Percentiles rank a stretch among this genome's conserved stretches.
Evolutionary conservation across 208 protist species (phyloP).

Genomic region (Porcisia hertigi): DNA sequence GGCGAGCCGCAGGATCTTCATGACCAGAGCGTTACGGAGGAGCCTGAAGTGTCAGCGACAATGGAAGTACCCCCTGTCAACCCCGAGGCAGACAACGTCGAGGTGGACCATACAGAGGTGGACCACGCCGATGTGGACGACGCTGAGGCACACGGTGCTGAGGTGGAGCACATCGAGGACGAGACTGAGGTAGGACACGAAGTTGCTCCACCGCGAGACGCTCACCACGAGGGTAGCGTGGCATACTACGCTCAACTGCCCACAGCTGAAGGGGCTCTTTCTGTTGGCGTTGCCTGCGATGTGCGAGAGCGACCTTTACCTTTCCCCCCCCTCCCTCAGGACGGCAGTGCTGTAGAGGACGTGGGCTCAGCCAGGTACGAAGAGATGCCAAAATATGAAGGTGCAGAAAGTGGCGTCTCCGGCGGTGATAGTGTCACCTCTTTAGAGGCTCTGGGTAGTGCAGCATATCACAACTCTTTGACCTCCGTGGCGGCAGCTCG

Average conservation of each 20-base stretch:
- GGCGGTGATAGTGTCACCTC: background rate
- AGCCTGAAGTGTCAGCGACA: constrained; percentile 5
- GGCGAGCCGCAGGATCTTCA: background rate
- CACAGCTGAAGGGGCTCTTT: constrained; percentile 25
- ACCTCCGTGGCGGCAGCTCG: constrained; percentile 9
- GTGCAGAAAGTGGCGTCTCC: background rate
- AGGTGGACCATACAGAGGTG: background rate
- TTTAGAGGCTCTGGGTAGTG: background rate
- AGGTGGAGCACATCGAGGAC: constrained; percentile 11
- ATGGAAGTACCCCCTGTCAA: constrained; percentile 7
- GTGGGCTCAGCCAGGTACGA: constrained; percentile 7
- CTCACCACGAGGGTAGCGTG: constrained; percentile 2
- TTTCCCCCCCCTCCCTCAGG: background rate
- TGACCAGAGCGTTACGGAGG: background rate
- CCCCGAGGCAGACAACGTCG: background rate
- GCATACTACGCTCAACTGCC: constrained; percentile 16
- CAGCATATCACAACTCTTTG: background rate
- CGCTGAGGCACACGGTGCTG: background rate
- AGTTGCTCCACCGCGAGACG: constrained; percentile 5
- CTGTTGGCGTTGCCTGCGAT: constrained; percentile 45
- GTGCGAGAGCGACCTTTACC: constrained; percentile 22
- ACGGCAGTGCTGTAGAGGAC: background rate
- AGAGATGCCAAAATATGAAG: background rate
- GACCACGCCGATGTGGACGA: too few species aligned
- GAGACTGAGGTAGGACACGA: constrained; percentile 10